Base-by-base conservation (phyloP, 1,284 basidiomycete genomes). In the Sporisorium exsertum region DNA sequence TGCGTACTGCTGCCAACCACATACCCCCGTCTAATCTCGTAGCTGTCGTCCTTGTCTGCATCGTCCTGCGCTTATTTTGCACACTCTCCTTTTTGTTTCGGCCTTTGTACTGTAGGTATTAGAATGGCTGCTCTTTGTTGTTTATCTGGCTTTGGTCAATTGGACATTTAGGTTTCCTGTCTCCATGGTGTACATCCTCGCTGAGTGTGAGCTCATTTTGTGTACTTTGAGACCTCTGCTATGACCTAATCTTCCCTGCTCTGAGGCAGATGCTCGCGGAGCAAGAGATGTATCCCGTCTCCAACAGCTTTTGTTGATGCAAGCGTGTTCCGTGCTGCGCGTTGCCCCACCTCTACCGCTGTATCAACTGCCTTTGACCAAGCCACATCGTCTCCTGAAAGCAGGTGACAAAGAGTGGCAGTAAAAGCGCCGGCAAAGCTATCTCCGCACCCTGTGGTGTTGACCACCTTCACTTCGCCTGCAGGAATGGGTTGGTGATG, bases 381-480 rank as follows among this genome's bases (percentile, higher is more conserved):
- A 4, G 22, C 33, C 3, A 10, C 32, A 20, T 8, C 26, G 18
- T n/a, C 37, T 18, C 18, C 18, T 5, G 18, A n/a, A 9, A 64
- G 60, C 3, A 66, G 27, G 32, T 61, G 59, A 8, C 47, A 70
- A 13, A 76, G 55, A 15, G 52, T 62, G 4, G 79, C 83, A 7
- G 79, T 53, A 37, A 85, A 66, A 5, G 75, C 79, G 6, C 83
- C 83, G 18, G 77, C 79, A 45, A 84, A 84, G 22, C 80, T 79
- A 61, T 85, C 84, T n/a, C 84, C 84, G 24, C 81, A 82, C 1
- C 84, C 84, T 0, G 84, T 84, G 2, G 80, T 82, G 60, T 81
- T 85, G 46, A 77, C 60, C 1, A 73, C 37, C 2, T 53, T 3
- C 4, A 64, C 45, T 35, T 58, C 8, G 47, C 66, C 52, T 62